Evolutionary conservation across 805 yeast species (phyloP), one percentile per base, ranked within the genome.

Genomic region (Brettanomyces anomalus): DNA sequence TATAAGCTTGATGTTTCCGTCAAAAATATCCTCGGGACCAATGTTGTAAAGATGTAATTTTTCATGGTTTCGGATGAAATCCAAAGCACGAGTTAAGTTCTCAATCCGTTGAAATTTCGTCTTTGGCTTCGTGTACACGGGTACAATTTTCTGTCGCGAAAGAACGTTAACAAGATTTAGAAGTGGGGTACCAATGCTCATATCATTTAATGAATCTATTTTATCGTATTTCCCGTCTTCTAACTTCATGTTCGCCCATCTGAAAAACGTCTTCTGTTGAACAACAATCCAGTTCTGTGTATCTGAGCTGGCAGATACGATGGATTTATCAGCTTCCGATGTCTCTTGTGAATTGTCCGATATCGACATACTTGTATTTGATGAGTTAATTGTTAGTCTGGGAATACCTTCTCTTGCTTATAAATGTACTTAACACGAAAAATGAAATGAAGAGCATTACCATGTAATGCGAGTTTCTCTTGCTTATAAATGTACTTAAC

Each of bases 11-110:
- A 60, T 48, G 51, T 74, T 67, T 1, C 76, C 76, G 20, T 69
- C 76, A 19, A 64, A 63, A 4, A 75, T 65, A 54, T 71, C 72
- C 36, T 74, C 78, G 8, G 76, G 67, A 18, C 72, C 70, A 37
- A 75, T 67, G 46, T 64, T 67, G 47, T 65, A 58, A 16, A 68
- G 58, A 43, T 67, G 71, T 28, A 74, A 52, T 5, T 46, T 41
- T 20, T 68, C 60, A 38, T 65, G 55, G 37, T 65, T 55, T 37
- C 65, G 62, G 44, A 72, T 55, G 52, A 65, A 72, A 42, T 67
- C 62, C 40, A 75, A 57, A 34, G 64, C 58, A 44, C 64, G 69
- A 43, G 63, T 62, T 39, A 73, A 49, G 52, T 74, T 74, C 46
- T 74, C 79, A 44, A 71, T 46, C 49, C 66, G 67, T 44, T 75